A percentile compares a stretch with the other conserved stretches of the same genome.
Evolutionary conservation across 495 filamentous ascomycete species (phyloP).

Genomic region (Durotheca rogersii): DNA sequence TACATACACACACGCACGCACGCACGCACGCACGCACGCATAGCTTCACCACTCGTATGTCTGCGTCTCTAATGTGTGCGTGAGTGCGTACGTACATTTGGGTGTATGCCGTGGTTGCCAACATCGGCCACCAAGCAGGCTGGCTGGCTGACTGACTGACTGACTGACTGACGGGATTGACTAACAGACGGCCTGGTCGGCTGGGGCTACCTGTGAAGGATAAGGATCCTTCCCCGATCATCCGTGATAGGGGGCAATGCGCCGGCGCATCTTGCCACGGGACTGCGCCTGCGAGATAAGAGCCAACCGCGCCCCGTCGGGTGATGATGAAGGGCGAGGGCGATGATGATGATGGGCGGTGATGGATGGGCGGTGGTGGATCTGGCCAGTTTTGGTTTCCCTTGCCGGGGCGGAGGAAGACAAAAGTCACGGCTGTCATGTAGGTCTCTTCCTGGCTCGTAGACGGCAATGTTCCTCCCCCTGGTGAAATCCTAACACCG

Average conservation of each 20-base stretch:
- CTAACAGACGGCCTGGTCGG: too few species aligned
- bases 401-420: conserved; percentile 6
- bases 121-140: neutral
- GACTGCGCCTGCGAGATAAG: too few species aligned
- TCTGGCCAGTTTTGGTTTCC: neutral
- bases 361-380: conserved; percentile 16
- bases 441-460: neutral
- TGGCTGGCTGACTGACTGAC: conserved; percentile 3
- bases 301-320: too few species aligned
- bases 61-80: conserved; percentile 1
- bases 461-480: conserved; percentile 20
- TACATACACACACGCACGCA: conserved; percentile 2
- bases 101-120: neutral
- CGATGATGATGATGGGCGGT: conserved; percentile 19
- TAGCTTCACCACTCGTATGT: conserved; percentile 2
- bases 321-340: too few species aligned
- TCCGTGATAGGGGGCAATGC: too few species aligned
- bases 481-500: conserved; percentile 29
- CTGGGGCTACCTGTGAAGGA: too few species aligned
- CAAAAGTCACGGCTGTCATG: conserved; percentile 16
- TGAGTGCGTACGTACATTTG: too few species aligned
- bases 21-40: conserved; percentile 6
- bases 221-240: too few species aligned
- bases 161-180: too few species aligned
- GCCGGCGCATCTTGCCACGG: too few species aligned